Evolutionary conservation across 352 stramenopile species (phyloP).

Genomic region (Globisporangium cystogenes): DNA sequence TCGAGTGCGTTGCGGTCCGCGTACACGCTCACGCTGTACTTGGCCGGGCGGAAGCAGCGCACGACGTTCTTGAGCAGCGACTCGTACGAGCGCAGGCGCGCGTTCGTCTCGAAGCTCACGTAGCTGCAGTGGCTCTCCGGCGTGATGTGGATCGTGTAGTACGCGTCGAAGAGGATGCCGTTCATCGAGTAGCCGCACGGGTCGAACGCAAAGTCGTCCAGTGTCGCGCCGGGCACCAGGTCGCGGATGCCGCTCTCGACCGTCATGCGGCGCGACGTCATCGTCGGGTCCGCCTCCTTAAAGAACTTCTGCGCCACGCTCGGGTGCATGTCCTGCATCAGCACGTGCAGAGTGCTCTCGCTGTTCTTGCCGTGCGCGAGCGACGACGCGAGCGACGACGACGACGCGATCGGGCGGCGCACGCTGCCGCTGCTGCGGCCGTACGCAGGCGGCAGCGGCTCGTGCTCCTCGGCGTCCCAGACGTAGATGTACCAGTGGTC

Average conservation of each 20-base stretch:
- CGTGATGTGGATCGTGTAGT: constrained; percentile 99
- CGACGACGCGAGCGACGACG: constrained; percentile 3
- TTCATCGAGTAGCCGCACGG: constrained; percentile 99
- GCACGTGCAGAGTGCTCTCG: constrained; percentile 75
- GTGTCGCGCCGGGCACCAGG: constrained; percentile 91
- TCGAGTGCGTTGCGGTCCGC: constrained; percentile 81
- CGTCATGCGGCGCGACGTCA: constrained; percentile 90
- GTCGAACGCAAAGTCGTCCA: constrained; percentile 98
- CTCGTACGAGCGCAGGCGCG: constrained; percentile 74
- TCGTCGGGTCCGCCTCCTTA: constrained; percentile 55
- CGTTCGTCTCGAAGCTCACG: constrained; percentile 99
- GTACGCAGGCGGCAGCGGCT: constrained; percentile 8
- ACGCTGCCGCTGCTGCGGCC: constrained; percentile 6
- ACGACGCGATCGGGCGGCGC: background rate
- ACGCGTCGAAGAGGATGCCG: constrained; percentile 96
- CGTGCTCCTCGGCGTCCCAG: constrained; percentile 88
- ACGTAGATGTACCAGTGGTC: constrained; percentile 99
- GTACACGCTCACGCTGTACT: constrained; percentile 98
- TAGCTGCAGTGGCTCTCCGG: constrained; percentile 96
- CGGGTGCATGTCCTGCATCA: constrained; percentile 87
- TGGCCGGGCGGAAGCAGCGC: constrained; percentile 94
- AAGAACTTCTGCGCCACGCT: constrained; percentile 83
- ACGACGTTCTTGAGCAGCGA: constrained; percentile 98
- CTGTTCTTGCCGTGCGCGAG: constrained; percentile 13
- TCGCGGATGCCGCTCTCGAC: constrained; percentile 93